phyloP scores from a whole-genome alignment of 768 basidiomycete genomes.

The Mycena rebaudengoi region DNA sequence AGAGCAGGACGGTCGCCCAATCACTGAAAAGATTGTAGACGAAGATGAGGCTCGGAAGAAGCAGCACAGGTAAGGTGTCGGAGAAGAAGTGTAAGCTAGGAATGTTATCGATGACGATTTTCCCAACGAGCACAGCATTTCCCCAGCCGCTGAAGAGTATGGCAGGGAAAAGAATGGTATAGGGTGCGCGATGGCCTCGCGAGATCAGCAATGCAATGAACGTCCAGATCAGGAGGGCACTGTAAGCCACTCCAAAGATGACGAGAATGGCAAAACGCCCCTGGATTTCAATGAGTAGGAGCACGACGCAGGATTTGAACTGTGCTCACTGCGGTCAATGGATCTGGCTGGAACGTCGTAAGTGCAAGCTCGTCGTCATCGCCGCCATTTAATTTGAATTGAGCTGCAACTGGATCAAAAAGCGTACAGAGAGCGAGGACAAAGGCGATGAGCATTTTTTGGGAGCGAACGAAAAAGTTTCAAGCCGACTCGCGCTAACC shows the following conservation, averaged over 20 bases:
- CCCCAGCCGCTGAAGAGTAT: slow-evolving; percentile 17
- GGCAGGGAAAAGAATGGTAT: slow-evolving; percentile 21
- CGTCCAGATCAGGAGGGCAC: slow-evolving; percentile 8
- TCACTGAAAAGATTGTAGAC: slow-evolving; percentile 7
- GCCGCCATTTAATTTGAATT: slow-evolving; percentile 1
- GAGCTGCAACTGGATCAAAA: slow-evolving; percentile 13
- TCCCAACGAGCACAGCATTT: slow-evolving; percentile 11
- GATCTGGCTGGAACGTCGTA: slow-evolving; percentile 24
- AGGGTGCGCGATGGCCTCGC: slow-evolving; percentile 19
- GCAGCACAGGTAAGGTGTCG: background rate
- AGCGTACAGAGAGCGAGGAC: slow-evolving; percentile 13
- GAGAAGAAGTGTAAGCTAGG: background rate
- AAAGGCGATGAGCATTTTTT: too few species aligned
- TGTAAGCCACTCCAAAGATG: slow-evolving; percentile 14
- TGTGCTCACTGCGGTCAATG: slow-evolving; percentile 9
- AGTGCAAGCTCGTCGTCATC: background rate
- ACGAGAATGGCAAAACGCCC: slow-evolving; percentile 16
- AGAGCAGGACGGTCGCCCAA: slow-evolving; percentile 19
- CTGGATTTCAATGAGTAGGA: slow-evolving; percentile 11
- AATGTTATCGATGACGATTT: slow-evolving; percentile 18
- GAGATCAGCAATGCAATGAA: slow-evolving; percentile 13
- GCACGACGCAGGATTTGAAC: background rate
- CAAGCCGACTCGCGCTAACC: too few species aligned
- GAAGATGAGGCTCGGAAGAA: slow-evolving; percentile 1
- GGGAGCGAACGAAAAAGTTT: too few species aligned